Conservation (phyloP, 2,329 filamentous ascomycete species). For the Alternaria arborescens region DNA sequence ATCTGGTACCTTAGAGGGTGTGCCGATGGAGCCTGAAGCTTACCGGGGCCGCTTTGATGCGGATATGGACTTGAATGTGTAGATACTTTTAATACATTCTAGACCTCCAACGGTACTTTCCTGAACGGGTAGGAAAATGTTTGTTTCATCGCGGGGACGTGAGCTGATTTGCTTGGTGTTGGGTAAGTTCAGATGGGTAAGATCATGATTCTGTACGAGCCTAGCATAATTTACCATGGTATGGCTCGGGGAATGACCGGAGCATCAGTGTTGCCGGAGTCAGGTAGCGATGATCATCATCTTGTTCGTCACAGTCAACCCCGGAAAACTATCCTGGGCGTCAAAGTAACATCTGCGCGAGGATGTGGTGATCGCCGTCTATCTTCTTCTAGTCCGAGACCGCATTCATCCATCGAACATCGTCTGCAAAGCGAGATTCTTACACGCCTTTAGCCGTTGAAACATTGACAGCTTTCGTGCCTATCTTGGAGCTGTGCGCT, state of each 20-base stretch:
- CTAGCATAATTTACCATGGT: neutral
- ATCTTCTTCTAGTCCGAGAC: neutral
- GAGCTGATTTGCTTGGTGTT: neutral
- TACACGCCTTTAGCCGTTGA: neutral
- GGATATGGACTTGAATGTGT: neutral
- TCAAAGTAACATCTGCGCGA: neutral
- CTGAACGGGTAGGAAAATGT: neutral
- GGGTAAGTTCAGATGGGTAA: neutral
- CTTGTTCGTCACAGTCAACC: neutral
- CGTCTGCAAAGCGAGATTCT: neutral
- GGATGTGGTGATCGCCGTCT: neutral
- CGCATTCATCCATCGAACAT: neutral
- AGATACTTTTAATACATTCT: neutral
- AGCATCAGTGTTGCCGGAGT: neutral
- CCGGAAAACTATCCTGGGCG: neutral
- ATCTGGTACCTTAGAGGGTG: neutral
- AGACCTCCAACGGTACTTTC: neutral
- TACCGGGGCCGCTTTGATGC: neutral
- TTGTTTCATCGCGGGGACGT: neutral
- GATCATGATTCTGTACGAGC: neutral
- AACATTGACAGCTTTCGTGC: conserved; percentile 1
- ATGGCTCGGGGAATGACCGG: neutral
- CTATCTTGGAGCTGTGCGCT: neutral
- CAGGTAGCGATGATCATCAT: neutral
- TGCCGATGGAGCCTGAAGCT: neutral